Evolutionary conservation across 192 early-diverging fungal genomes (phyloP).

Genomic region (Mycoemilia scoparia): DNA sequence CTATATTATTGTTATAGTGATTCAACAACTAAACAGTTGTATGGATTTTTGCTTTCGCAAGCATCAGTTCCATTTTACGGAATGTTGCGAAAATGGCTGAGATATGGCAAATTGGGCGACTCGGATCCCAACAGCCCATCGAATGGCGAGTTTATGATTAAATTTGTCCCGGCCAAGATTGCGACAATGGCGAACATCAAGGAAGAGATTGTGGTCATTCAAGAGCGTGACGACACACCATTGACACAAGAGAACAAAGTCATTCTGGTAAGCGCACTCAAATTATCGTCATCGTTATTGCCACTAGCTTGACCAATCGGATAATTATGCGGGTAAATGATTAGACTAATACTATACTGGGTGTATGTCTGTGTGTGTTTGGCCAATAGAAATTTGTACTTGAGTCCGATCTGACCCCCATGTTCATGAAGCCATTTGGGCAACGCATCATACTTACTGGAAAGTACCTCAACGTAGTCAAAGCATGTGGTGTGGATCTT

Average conservation of each 20-base stretch:
- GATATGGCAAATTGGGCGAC: constrained; percentile 74
- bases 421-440: constrained; percentile 55
- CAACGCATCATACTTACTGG: constrained; percentile 76
- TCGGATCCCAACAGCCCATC: constrained; percentile 20
- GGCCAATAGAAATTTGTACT: constrained; percentile 10
- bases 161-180: constrained; percentile 39
- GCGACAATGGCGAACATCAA: constrained; percentile 59
- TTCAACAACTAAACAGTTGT: constrained; percentile 49
- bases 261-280: constrained; percentile 70
- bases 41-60: constrained; percentile 56
- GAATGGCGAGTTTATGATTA: constrained; percentile 84
- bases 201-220: constrained; percentile 20
- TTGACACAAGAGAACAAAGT: too few relatives aligned
- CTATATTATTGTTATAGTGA: too few relatives aligned
- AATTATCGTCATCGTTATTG: too few relatives aligned
- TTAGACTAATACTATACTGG: too few relatives aligned
- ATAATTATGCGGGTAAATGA: constrained; percentile 34
- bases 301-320: too few relatives aligned
- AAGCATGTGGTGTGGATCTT: constrained; percentile 44
- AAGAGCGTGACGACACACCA: too few relatives aligned
- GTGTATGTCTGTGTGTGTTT: too few relatives aligned
- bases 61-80: constrained; percentile 64
- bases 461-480: constrained; percentile 86
- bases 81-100: constrained; percentile 79
- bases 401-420: constrained; percentile 34